Conservation (phyloP, 768 basidiomycete species). For the Sistotremastrum niveocremeum region DNA sequence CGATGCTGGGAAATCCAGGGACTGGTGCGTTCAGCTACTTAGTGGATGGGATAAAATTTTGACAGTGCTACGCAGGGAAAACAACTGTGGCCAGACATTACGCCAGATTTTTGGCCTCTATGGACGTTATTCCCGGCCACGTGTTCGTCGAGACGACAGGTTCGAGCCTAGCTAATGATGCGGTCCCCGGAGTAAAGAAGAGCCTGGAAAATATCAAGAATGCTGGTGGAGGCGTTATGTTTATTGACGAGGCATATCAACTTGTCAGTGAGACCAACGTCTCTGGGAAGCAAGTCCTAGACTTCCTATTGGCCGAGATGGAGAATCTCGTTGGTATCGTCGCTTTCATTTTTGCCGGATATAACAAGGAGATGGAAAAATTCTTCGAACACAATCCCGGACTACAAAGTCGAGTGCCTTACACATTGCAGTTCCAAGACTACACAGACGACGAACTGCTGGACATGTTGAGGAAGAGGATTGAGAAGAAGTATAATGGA, state of each 20-base stretch:
- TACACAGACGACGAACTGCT: constrained; percentile 46
- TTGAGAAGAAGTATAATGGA: constrained; percentile 34
- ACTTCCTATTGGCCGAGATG: constrained; percentile 63
- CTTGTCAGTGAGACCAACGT: constrained; percentile 34
- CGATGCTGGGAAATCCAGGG: constrained; percentile 58
- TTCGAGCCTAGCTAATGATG: constrained; percentile 41
- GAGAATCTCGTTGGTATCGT: constrained; percentile 51
- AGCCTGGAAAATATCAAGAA: constrained; percentile 30
- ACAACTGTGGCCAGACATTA: constrained; percentile 56
- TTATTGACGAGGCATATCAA: constrained; percentile 65
- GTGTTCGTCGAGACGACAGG: constrained; percentile 53
- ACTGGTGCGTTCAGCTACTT: constrained; percentile 35
- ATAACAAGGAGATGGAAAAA: constrained; percentile 58
- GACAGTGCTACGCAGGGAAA: constrained; percentile 32
- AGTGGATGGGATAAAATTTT: neutral
- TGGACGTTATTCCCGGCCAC: constrained; percentile 37
- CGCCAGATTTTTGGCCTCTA: constrained; percentile 44
- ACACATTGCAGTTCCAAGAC: constrained; percentile 43
- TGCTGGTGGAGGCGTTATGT: constrained; percentile 50
- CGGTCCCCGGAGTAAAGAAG: constrained; percentile 38
- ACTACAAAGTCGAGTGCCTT: constrained; percentile 52
- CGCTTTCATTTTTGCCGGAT: constrained; percentile 61
- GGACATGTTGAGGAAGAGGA: constrained; percentile 34
- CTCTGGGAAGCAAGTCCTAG: constrained; percentile 45
- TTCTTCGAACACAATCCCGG: constrained; percentile 72